Evolutionary conservation across 371 early-diverging fungal species (phyloP), one percentile per base, ranked within the genome.

Genomic region (Rhizopus sp.): DNA sequence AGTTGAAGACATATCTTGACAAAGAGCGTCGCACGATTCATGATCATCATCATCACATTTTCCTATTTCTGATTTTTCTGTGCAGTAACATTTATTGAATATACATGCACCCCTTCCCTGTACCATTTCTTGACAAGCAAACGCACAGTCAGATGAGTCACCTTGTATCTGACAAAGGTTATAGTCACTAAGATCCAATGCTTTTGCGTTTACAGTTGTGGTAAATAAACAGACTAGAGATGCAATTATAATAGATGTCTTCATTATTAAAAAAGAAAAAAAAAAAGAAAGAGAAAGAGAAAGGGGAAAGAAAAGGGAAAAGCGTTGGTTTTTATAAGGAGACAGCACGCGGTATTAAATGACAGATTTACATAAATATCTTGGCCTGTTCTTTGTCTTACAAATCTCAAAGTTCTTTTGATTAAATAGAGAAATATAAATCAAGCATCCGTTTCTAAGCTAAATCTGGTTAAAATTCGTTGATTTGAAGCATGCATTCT

Each of bases 21-120:
- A 75, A 29, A 72, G 46, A 17, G 75, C 64, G 53, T 75, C 70
- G 42, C 75, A 75, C 13, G 55, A 58, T 57, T 75, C 75, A 40
- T 75, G 75, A 38, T 75, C 63, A 35, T 72, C 63, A 42, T 75
- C 72, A 45, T 69, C 63, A 16, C 70, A 70, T 51, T 60, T 60
- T 33, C 66, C 65, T 31, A 67, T 54, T n/a, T 62, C 70, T 53
- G 64, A 51, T 16, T 63, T 52, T 46, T 75, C 73, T 1, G 73
- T 72, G 48, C 76, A 75, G 33, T 70, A 75, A 38, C 76, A 75
- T 54, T 55, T 64, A 41, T 65, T 58, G 37, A 66, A 64, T 5
- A 75, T 60, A 50, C 75, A 75, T 15, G 64, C 60, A 39, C 75
- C 75, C 50, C 63, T 58, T 33, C 65, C 63, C 35, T 63, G 53